These are phyloP conservation scores for Capronia coronata DNA, from an alignment of 2,329 filamentous ascomycete genomes.

Conservation along the genomic window DNA sequence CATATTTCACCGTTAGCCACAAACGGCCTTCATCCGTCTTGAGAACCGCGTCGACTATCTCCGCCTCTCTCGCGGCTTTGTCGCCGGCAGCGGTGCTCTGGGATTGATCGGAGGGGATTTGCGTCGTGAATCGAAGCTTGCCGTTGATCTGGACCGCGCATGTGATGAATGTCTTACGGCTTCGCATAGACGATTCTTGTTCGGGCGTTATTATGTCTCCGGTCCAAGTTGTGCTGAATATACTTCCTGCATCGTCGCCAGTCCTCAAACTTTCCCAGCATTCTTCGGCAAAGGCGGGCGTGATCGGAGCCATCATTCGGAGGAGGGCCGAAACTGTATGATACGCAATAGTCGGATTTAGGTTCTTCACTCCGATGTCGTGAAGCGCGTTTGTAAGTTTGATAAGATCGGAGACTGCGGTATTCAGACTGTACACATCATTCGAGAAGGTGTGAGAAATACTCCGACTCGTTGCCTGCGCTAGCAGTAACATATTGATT, in stretches of 20 bases:
- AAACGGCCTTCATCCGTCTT: slow-evolving; percentile 54
- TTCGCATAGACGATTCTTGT: slow-evolving; percentile 43
- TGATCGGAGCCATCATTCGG: slow-evolving; percentile 69
- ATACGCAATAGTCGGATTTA: slow-evolving; percentile 41
- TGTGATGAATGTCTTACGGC: slow-evolving; percentile 43
- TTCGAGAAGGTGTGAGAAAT: slow-evolving; percentile 63
- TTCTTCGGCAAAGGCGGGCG: slow-evolving; percentile 74
- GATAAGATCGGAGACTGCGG: slow-evolving; percentile 75
- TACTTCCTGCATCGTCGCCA: slow-evolving; percentile 36
- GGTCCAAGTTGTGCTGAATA: slow-evolving; percentile 55
- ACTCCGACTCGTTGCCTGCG: slow-evolving; percentile 61
- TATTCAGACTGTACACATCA: slow-evolving; percentile 72
- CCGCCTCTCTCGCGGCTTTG: slow-evolving; percentile 45
- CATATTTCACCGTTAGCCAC: slow-evolving; percentile 48
- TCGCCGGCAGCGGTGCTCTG: slow-evolving; percentile 32
- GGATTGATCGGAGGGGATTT: slow-evolving; percentile 45
- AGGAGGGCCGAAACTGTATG: slow-evolving; percentile 52
- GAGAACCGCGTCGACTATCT: slow-evolving; percentile 57
- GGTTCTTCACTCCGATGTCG: slow-evolving; percentile 23
- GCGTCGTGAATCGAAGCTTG: slow-evolving; percentile 63
- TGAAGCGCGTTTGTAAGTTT: slow-evolving; percentile 64
- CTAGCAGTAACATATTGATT: slow-evolving; percentile 53
- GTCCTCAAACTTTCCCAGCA: slow-evolving; percentile 59
- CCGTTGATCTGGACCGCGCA: slow-evolving; percentile 75
- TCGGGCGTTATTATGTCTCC: slow-evolving; percentile 35